These are phyloP conservation scores for Phytopythium vexans DNA, from an alignment of 352 stramenopile genomes.

Conservation along the genomic window DNA sequence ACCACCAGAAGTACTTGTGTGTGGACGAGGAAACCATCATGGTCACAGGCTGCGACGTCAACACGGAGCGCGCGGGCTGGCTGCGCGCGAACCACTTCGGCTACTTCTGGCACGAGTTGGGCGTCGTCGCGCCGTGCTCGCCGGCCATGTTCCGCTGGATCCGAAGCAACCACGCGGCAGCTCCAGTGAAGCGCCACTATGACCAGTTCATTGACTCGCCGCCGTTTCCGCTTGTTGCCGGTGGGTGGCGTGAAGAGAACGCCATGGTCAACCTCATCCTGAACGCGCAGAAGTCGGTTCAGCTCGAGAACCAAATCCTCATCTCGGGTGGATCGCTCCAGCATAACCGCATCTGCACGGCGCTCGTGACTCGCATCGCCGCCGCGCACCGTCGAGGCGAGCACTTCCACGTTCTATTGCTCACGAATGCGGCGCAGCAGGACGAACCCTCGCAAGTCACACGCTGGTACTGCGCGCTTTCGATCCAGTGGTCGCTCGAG, in stretches of 20 bases:
- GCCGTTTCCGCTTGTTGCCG: constrained; percentile 69
- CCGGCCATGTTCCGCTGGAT: constrained; percentile 62
- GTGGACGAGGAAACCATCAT: constrained; percentile 59
- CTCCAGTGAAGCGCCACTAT: constrained; percentile 42
- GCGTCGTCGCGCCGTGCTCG: constrained; percentile 43
- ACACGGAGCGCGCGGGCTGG: constrained; percentile 68
- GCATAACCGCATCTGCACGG: constrained; percentile 71
- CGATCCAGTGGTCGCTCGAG: constrained; percentile 76
- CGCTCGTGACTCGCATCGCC: constrained; percentile 51
- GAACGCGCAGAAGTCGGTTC: constrained; percentile 51
- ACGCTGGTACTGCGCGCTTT: constrained; percentile 73
- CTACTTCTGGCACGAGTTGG: constrained; percentile 81
- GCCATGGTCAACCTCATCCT: constrained; percentile 83
- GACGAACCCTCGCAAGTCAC: constrained; percentile 74
- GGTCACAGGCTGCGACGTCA: constrained; percentile 78
- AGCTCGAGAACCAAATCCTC: constrained; percentile 82
- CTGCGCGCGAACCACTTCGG: constrained; percentile 50
- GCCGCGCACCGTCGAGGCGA: constrained; percentile 29
- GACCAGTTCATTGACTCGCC: constrained; percentile 50
- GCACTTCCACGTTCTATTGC: constrained; percentile 55
- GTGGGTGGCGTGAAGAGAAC: constrained; percentile 75
- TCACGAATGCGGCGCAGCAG: constrained; percentile 75
- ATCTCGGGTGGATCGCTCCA: constrained; percentile 68
- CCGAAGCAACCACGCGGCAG: constrained; percentile 43
- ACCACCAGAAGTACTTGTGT: constrained; percentile 82